A percentile compares a stretch with the other conserved stretches of the same genome.
Conservation (phyloP, 495 filamentous ascomycete species). For the Penicillium angulare region DNA sequence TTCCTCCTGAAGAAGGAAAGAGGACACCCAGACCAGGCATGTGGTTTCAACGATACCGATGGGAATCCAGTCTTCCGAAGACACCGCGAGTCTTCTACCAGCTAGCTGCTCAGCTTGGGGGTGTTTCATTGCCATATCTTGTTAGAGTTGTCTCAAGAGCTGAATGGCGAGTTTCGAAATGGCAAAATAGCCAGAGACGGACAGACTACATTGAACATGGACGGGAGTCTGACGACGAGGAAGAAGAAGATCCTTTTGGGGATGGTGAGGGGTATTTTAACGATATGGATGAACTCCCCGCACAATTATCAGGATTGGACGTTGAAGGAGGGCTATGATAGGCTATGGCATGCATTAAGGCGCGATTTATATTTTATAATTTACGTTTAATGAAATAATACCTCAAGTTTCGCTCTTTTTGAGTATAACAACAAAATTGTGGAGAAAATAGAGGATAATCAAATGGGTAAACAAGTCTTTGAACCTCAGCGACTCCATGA, state of each 20-base stretch:
- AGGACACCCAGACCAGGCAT: slow-evolving; percentile 45
- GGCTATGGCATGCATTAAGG: background rate
- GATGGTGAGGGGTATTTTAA: slow-evolving; percentile 17
- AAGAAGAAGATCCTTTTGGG: background rate
- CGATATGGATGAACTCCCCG: slow-evolving; percentile 30
- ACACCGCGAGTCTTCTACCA: slow-evolving; percentile 54
- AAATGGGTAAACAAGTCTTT: no score
- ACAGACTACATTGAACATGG: slow-evolving; percentile 22
- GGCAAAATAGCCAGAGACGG: slow-evolving; percentile 37
- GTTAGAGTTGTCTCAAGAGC: slow-evolving; percentile 46
- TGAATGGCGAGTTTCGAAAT: slow-evolving; percentile 44
- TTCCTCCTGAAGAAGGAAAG: slow-evolving; percentile 27
- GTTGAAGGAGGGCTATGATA: slow-evolving; percentile 13
- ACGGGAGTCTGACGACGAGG: slow-evolving; percentile 10
- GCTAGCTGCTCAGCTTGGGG: slow-evolving; percentile 49
- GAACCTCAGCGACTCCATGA: no score
- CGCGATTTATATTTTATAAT: background rate
- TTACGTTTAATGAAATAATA: no score
- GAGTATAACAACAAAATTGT: no score
- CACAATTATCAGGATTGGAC: slow-evolving; percentile 27
- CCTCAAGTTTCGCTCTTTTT: no score
- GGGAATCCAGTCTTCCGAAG: slow-evolving; percentile 54
- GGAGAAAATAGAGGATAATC: no score
- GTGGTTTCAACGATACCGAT: slow-evolving; percentile 57
- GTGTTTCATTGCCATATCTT: slow-evolving; percentile 46